Evolutionary conservation across 2,329 filamentous ascomycete genomes (phyloP).

Genomic region (Ceratocystiopsis sp.): DNA sequence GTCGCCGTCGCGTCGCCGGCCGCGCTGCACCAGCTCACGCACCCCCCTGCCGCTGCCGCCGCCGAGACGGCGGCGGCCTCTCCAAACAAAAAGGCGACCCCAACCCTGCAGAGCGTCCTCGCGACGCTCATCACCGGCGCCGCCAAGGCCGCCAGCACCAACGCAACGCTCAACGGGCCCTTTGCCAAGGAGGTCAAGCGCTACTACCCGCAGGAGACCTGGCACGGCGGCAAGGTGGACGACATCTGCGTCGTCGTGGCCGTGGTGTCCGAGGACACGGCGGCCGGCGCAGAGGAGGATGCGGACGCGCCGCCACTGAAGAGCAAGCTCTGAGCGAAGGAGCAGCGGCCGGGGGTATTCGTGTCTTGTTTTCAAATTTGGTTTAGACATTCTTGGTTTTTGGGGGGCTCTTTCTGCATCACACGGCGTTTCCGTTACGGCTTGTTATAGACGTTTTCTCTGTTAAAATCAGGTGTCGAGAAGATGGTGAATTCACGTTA

Average conservation of each 20-base stretch:
- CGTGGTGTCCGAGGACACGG: constrained; percentile 50
- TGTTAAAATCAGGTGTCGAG: neutral
- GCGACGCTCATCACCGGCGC: constrained; percentile 65
- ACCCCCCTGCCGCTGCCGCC: constrained; percentile 9
- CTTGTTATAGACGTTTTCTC: neutral
- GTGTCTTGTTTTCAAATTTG: neutral
- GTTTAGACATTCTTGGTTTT: neutral
- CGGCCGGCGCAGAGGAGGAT: constrained; percentile 5
- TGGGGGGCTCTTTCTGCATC: neutral
- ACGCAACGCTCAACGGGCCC: constrained; percentile 69
- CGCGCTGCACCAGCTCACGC: constrained; percentile 26
- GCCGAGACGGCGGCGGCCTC: constrained; percentile 14
- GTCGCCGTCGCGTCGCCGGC: constrained; percentile 36
- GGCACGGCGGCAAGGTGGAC: constrained; percentile 84
- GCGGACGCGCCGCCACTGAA: constrained; percentile 15
- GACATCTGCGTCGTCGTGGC: constrained; percentile 82
- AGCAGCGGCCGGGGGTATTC: too few species aligned
- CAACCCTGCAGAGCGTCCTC: constrained; percentile 57
- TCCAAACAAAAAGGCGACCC: neutral
- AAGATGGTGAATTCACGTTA: too few species aligned
- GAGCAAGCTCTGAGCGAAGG: constrained; percentile 9
- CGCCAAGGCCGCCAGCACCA: constrained; percentile 71
- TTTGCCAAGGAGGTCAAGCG: constrained; percentile 91
- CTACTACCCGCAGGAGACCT: constrained; percentile 71
- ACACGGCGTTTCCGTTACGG: neutral